phyloP scores from a whole-genome alignment of 2,329 filamentous ascomycete genomes.

The Penicillium sp. region DNA sequence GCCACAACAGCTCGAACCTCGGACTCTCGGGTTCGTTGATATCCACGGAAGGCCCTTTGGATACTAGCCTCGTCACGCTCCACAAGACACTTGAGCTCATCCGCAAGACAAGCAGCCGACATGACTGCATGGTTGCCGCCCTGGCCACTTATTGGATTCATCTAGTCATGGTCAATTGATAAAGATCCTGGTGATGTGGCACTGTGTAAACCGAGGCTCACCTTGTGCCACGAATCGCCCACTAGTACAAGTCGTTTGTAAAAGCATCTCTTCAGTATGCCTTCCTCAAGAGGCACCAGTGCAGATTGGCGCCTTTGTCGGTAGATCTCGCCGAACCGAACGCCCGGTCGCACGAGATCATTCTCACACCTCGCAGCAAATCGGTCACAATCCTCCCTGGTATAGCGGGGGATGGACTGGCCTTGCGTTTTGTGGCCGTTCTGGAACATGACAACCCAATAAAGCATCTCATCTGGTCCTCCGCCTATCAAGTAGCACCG shows the following conservation, averaged over 20 bases:
- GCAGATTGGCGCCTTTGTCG: neutral
- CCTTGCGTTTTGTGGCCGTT: conserved; percentile 6
- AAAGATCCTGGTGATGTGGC: no score
- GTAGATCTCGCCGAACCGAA: conserved; percentile 9
- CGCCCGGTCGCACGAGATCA: conserved; percentile 8
- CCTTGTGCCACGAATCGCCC: conserved; percentile 16
- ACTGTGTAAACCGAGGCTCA: neutral
- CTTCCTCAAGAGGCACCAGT: conserved; percentile 8
- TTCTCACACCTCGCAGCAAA: neutral
- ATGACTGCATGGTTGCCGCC: conserved; percentile 11
- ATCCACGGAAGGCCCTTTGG: conserved; percentile 1
- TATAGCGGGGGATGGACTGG: conserved; percentile 6
- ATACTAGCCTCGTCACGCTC: neutral
- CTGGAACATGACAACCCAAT: conserved; percentile 9
- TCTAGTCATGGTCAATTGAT: conserved; percentile 3
- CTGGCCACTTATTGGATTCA: conserved; percentile 6
- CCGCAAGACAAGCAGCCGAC: conserved; percentile 5
- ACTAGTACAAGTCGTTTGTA: conserved; percentile 10
- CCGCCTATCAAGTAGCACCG: conserved; percentile 4
- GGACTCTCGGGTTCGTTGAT: conserved; percentile 2
- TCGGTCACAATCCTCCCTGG: conserved; percentile 1
- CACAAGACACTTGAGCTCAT: conserved; percentile 3
- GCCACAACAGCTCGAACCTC: neutral
- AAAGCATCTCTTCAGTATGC: conserved; percentile 6
- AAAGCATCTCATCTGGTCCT: neutral